These are phyloP conservation scores for Tubosaeta sp. DNA, from an alignment of 768 basidiomycete genomes.

Conservation along the genomic window DNA sequence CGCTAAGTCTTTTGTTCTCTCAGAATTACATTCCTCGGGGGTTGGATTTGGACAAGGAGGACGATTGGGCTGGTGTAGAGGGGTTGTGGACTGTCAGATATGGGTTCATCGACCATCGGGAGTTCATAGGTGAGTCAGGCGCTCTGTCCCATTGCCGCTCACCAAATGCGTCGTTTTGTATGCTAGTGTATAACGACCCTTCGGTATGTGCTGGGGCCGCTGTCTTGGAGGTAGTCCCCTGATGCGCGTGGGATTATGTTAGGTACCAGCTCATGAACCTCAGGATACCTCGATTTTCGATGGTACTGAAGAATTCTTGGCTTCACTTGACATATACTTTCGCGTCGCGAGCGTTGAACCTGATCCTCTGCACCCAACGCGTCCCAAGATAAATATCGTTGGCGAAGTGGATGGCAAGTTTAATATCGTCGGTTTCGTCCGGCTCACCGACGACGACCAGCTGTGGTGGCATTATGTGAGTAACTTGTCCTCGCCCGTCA, in stretches of 20 bases:
- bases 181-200: conserved; percentile 47
- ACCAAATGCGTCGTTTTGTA: not conserved
- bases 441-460: conserved; percentile 53
- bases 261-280: conserved; percentile 30
- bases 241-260: not conserved
- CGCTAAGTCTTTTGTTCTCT: conserved; percentile 49
- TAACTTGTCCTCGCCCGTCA: not conserved
- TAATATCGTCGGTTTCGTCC: conserved; percentile 50
- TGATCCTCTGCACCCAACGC: conserved; percentile 46
- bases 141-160: not conserved
- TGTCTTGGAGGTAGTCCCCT: not conserved
- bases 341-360: conserved; percentile 36
- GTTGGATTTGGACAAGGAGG: conserved; percentile 29
- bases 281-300: conserved; percentile 49
- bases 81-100: conserved; percentile 64
- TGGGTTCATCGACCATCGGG: conserved; percentile 65
- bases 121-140: conserved; percentile 50
- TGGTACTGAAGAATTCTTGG: conserved; percentile 47
- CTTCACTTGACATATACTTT: conserved; percentile 45
- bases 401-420: conserved; percentile 50
- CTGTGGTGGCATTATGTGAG: conserved; percentile 65
- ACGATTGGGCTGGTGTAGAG: conserved; percentile 39
- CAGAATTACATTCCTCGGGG: conserved; percentile 45
- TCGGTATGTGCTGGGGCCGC: conserved; percentile 15
- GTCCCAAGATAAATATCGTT: conserved; percentile 50